Base-by-base conservation (phyloP, 352 stramenopile genomes). In the Globisporangium megalacanthum region DNA sequence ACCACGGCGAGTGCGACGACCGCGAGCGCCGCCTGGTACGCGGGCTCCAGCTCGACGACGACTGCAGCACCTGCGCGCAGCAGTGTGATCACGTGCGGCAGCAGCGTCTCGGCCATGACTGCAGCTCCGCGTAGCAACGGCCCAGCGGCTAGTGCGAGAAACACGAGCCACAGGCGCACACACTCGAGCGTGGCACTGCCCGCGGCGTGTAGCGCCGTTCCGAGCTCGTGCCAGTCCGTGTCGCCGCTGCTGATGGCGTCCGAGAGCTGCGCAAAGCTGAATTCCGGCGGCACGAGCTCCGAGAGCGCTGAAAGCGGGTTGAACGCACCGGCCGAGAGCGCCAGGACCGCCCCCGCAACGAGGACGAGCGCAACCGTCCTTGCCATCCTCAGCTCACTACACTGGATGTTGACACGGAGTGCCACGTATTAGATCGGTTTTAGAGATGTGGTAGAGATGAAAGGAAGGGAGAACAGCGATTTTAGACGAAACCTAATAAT, bases 171-270 rank as follows among this genome's bases (percentile, higher is more conserved):
- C 5, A 84, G 65, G 19, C 70, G 66, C 15, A 89, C 37, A 47
- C 75, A 88, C 41, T 86, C 70, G 56, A 86, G 86, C 22, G 82
- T 78, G 44, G 60, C 77, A 7, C 88, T 47, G 6, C 79, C 51
- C 8, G 77, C 79, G 11, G 65, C 77, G 56, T 88, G 66, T 15
- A 92, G 56, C 1, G 79, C 72, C 3, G 70, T 53, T 13, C 74
- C 78, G 53, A 94, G 86, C n/a, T 60, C 81, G 15, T 52, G 35
- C 81, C 81, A 94, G 50, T 90, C 68, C 11, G 80, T 83, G 36
- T 74, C 68, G 35, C 76, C 19, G 17, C 17, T 20, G 17, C 5
- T 20, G 42, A 19, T 19, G 0, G 42, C 41, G 0, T 19, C 19
- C 0, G 9, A 4, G 19, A 49, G 44, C 44, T 31, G 19, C 19